Evolutionary conservation across 1,284 basidiomycete genomes (phyloP).

Genomic region (Papiliotrema fonsecae): DNA sequence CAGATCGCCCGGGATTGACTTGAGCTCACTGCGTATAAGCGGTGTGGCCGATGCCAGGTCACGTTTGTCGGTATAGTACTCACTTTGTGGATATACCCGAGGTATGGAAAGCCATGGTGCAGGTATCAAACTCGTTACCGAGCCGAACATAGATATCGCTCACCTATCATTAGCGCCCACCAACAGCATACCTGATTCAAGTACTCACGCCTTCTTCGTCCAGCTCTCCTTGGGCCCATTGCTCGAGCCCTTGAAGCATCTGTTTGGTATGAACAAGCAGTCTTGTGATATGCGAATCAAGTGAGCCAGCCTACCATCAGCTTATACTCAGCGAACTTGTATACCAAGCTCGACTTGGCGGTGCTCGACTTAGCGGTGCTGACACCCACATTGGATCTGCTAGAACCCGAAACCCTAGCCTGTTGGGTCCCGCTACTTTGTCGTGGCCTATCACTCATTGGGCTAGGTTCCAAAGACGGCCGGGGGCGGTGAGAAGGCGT

Average conservation of each 20-base stretch:
- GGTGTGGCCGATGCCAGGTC: neutral
- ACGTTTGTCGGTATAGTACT: constrained; percentile 43
- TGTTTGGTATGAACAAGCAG: constrained; percentile 93
- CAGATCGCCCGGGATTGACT: constrained; percentile 82
- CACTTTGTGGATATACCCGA: constrained; percentile 89
- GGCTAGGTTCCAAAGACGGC: constrained; percentile 1
- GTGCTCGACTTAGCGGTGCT: no score
- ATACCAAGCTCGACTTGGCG: no score
- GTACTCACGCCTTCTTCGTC: constrained; percentile 57
- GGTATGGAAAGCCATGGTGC: constrained; percentile 78
- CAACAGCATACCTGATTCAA: neutral
- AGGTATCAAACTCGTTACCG: constrained; percentile 95
- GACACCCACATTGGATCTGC: no score
- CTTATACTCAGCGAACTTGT: no score
- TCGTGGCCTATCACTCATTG: no score
- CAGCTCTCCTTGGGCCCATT: constrained; percentile 74
- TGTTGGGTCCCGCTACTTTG: no score
- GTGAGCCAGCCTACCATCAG: constrained; percentile 18
- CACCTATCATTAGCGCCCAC: constrained; percentile 53
- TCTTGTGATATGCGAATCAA: constrained; percentile 85
- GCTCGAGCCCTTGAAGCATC: constrained; percentile 82
- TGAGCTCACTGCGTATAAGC: constrained; percentile 66
- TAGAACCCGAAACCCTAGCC: no score
- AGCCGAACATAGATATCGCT: constrained; percentile 95
- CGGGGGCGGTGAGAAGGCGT: neutral